A percentile compares a stretch with the other conserved stretches of the same genome.
These are phyloP conservation scores for Podospora fimiseda DNA, from an alignment of 495 filamentous ascomycete genomes.

Conservation along the genomic window DNA sequence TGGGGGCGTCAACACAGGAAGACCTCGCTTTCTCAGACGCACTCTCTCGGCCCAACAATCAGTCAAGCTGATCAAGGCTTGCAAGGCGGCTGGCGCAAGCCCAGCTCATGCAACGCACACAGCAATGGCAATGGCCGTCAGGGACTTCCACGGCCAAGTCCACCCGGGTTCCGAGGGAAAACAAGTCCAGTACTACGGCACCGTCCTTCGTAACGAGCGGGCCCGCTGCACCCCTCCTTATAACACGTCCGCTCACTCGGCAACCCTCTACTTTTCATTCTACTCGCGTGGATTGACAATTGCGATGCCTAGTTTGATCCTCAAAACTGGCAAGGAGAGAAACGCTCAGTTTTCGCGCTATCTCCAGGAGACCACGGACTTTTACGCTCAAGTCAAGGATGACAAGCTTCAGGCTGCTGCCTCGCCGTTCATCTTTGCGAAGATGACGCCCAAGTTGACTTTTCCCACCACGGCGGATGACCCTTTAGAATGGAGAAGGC, in stretches of 20 bases:
- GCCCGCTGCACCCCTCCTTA: conserved; percentile 22
- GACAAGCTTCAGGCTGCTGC: conserved; percentile 8
- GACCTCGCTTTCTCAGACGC: conserved; percentile 15
- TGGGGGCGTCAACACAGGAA: not conserved
- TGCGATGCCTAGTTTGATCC: conserved; percentile 6
- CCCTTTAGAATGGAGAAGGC: conserved; percentile 3
- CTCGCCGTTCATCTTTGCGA: conserved; percentile 20
- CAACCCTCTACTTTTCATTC: conserved; percentile 27
- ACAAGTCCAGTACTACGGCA: conserved; percentile 22
- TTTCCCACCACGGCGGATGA: conserved; percentile 1
- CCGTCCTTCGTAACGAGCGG: conserved; percentile 31
- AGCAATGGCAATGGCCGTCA: conserved; percentile 24
- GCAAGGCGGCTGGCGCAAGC: conserved; percentile 21
- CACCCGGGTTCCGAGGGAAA: not conserved
- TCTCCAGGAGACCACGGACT: not conserved
- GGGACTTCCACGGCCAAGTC: conserved; percentile 15
- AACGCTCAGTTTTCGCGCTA: conserved; percentile 7
- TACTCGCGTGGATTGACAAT: conserved; percentile 17
- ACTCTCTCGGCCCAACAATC: conserved; percentile 11
- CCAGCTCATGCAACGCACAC: conserved; percentile 32
- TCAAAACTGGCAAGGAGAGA: not conserved
- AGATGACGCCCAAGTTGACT: conserved; percentile 18
- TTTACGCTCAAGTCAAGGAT: conserved; percentile 1
- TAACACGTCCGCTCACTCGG: conserved; percentile 21
- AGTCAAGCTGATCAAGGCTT: conserved; percentile 12